phyloP scores from a whole-genome alignment of 1,284 basidiomycete genomes.

The Sporisorium scitamineum region DNA sequence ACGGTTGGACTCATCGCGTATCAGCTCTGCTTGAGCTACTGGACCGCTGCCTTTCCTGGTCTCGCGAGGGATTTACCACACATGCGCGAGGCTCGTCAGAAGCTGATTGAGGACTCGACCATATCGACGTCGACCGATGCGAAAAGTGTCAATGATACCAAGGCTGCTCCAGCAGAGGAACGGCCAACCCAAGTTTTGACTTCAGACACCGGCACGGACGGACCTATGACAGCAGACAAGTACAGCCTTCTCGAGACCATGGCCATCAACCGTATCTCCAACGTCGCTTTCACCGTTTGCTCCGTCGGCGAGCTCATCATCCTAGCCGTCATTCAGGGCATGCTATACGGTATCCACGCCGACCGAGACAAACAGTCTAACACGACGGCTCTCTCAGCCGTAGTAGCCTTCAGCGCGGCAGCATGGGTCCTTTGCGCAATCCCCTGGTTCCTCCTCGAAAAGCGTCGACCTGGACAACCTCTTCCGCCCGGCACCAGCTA shows the following conservation, averaged over 20 bases:
- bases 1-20: slow-evolving; percentile 85
- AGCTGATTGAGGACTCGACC: slow-evolving; percentile 72
- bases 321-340: slow-evolving; percentile 81
- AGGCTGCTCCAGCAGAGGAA: slow-evolving; percentile 25
- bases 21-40: slow-evolving; percentile 83
- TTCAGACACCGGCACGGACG: background rate
- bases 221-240: slow-evolving; percentile 72
- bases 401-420: slow-evolving; percentile 54
- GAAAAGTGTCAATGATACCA: slow-evolving; percentile 6
- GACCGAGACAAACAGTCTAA: slow-evolving; percentile 51
- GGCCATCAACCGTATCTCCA: slow-evolving; percentile 85
- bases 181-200: background rate
- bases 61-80: slow-evolving; percentile 82
- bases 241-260: slow-evolving; percentile 82
- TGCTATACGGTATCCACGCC: slow-evolving; percentile 76
- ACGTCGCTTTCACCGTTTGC: slow-evolving; percentile 82
- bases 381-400: slow-evolving; percentile 73
- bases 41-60: slow-evolving; percentile 83
- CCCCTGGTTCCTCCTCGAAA: slow-evolving; percentile 77
- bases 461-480: slow-evolving; percentile 58
- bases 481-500: slow-evolving; percentile 78
- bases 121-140: background rate
- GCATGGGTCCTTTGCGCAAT: slow-evolving; percentile 79
- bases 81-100: slow-evolving; percentile 75
- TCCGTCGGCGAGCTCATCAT: slow-evolving; percentile 81